These are phyloP conservation scores for Striga asiatica DNA, from an alignment of 257 asterid genomes.

Conservation along the genomic window DNA sequence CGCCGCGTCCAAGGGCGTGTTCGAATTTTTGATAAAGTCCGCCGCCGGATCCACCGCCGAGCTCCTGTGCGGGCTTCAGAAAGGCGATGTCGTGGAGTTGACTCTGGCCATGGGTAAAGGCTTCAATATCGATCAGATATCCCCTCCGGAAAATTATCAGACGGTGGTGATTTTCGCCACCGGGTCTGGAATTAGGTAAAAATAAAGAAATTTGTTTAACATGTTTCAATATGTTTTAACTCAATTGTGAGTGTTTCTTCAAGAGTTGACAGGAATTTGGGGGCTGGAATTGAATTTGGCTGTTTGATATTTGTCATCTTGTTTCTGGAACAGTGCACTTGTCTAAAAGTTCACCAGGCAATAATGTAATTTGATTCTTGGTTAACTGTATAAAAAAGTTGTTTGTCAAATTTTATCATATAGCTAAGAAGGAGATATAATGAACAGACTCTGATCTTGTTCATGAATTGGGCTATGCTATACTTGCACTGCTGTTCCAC, in stretches of 20 bases:
- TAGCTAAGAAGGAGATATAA: no score
- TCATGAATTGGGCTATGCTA: not conserved
- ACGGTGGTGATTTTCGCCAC: slow-evolving; percentile 87
- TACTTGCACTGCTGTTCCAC: not conserved
- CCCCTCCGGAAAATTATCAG: slow-evolving; percentile 55
- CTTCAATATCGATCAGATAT: slow-evolving; percentile 48
- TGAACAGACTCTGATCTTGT: no score
- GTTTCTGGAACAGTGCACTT: no score
- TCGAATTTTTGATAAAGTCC: slow-evolving; percentile 73
- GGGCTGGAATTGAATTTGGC: not conserved
- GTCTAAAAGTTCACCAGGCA: no score
- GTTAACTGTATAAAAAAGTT: no score
- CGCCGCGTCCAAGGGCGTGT: slow-evolving; percentile 53
- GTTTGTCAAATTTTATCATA: no score
- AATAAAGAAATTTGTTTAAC: not conserved
- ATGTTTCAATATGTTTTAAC: not conserved
- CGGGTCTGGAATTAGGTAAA: slow-evolving; percentile 94
- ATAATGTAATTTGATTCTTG: no score
- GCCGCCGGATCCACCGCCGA: slow-evolving; percentile 79
- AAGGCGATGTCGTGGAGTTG: slow-evolving; percentile 83
- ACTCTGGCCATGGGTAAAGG: slow-evolving; percentile 81
- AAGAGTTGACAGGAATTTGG: no score
- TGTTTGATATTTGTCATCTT: not conserved
- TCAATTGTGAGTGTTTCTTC: not conserved
- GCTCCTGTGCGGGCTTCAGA: slow-evolving; percentile 57